These are phyloP conservation scores for Xerocomus minutiporus DNA, from an alignment of 1,284 basidiomycete species.

Conservation along the genomic window DNA sequence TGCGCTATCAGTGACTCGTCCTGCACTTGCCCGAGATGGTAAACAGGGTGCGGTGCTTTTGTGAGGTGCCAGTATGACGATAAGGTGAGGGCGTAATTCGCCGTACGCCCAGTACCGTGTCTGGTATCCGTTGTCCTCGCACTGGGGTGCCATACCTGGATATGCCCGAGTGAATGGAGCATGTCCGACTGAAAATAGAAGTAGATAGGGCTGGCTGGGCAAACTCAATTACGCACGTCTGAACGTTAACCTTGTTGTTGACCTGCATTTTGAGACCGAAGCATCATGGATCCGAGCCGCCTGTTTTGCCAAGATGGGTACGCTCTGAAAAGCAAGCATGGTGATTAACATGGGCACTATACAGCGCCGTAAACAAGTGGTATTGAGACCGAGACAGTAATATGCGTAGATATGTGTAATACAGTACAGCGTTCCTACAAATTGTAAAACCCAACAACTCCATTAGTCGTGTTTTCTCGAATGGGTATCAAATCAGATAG, in stretches of 20 bases:
- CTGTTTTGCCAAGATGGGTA: not conserved
- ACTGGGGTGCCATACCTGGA: conserved; percentile 13
- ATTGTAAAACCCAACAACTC: conserved; percentile 13
- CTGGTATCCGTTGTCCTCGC: conserved; percentile 11
- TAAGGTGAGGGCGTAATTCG: not conserved
- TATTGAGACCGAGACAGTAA: conserved; percentile 1
- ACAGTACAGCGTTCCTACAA: conserved; percentile 22
- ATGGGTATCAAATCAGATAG: conserved; percentile 30
- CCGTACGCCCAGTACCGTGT: not conserved
- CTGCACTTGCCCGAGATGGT: not conserved
- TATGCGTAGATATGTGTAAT: conserved; percentile 14
- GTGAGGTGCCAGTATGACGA: not conserved
- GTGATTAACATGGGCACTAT: conserved; percentile 1
- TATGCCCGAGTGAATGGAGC: not conserved
- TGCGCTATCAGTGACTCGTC: not conserved
- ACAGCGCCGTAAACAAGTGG: conserved; percentile 8
- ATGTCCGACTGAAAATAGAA: conserved; percentile 11
- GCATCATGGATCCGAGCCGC: conserved; percentile 15
- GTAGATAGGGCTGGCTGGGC: not conserved
- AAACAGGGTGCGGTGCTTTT: not conserved
- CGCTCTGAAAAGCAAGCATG: not conserved
- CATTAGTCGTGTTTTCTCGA: conserved; percentile 13
- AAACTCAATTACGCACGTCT: conserved; percentile 3
- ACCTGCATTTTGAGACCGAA: not conserved
- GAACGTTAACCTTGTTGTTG: conserved; percentile 13